Base-by-base conservation (phyloP, 2,329 filamentous ascomycete species). In the Herpotrichia juniperi region DNA sequence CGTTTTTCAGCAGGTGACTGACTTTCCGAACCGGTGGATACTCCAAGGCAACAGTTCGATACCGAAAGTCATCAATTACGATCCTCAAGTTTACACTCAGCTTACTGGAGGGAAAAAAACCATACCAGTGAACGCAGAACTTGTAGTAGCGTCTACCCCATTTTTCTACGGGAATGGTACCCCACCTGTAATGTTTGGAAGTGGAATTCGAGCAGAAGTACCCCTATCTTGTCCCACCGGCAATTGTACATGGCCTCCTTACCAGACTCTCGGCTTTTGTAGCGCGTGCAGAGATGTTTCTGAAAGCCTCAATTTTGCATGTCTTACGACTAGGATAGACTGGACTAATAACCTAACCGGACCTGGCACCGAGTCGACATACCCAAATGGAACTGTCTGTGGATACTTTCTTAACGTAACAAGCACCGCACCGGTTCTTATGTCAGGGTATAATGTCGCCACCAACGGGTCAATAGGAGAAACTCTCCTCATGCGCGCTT, bases 1-100 rank as follows among this genome's bases (percentile, higher is more conserved):
- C 0, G 58, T 61, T 46, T 61, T 64, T 42, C 58, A 63, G 16
- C 56, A 63, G 32, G 57, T 61, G 19, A 46, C 60, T 1, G 28
- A 48, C 1, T 63, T 52, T 43, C 53, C 58, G 2, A 17, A 46
- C 47, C 26, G 7, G 44, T 19, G 22, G 43, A 10, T 40, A 43
- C 5, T 4, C 17, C 8, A 25, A 16, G 34, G 45, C 12, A 39
- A 40, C 14, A 32, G 48, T 26, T 21, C 39, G 8, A 35, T 50
- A 10, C 37, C 25, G 7, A 17, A 25, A 22, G 46, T 46, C 10
- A 49, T n/a, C 5, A 37, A 4, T 16, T 52, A 35, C 16, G 4
- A 40, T 31, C 17, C 37, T 3, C 14, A 46, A 12, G 2, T n/a
- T n/a, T n/a, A n/a, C n/a, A n/a, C n/a, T n/a, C n/a, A n/a, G n/a